Base-by-base conservation (phyloP, 148 eudicot species). In the Polygonum aviculare region DNA sequence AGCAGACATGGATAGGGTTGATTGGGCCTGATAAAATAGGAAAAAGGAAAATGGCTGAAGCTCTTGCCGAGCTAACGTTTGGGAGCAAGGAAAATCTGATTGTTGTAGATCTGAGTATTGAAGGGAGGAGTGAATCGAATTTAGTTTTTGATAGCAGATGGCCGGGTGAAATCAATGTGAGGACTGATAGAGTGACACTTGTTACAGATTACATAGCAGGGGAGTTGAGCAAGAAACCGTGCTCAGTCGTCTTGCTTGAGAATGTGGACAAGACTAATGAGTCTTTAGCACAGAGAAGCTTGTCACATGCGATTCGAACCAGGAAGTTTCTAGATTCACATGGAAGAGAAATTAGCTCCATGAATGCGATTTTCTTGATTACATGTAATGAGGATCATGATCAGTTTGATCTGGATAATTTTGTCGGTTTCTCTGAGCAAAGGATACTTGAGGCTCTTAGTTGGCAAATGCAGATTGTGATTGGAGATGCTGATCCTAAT, bases 261-360 rank as follows among this genome's bases (percentile, higher is more conserved):
- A 91, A 89, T 75, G 48, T 95, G 11, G 94, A 93, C 26, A 84
- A 93, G 74, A 92, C 98, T 22, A 90, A 93, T 87, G 91, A 93
- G 87, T 74, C 77, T 9, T 39, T 85, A 57, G 81, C 86, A 35
- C 93, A 86, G 82, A 84, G 77, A 74, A 93, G 87, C 84, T 77
- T 95, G 78, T 82, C 84, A 14, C 87, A 69, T 79, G 99, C 99
- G 72, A 77, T 91, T 51, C 88, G 75, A 39, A 88, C 89, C 0
- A 97, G 99, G 40, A 86, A 81, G 65, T 86, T 95, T 70, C 85
- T 80, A 41, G 91, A 91, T 73, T 85, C 91, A 33, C 85, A 80
- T 65, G 89, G 94, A 69, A 86, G 90, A 80, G 98, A 91, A 86
- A 82, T 88, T 35, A 85, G 85, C 69, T 77, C 81, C 12, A 82